phyloP scores from a whole-genome alignment of 164 flowering plant genomes.

The Stephania yunnanensis region DNA sequence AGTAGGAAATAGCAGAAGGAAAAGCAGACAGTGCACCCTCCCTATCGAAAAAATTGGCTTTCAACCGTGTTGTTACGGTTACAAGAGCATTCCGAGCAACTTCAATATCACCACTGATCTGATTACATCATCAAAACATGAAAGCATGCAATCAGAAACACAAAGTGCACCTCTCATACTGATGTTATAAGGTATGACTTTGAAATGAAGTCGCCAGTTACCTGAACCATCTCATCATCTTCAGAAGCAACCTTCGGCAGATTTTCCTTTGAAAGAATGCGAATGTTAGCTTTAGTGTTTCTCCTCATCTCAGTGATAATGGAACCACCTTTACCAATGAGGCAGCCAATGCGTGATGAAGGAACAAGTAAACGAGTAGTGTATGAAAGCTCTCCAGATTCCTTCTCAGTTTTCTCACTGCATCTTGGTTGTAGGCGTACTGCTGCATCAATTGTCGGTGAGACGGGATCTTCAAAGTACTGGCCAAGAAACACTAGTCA shows the following conservation, averaged over 20 bases:
- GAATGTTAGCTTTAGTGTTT: slow-evolving; percentile 81
- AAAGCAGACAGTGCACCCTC: slow-evolving; percentile 70
- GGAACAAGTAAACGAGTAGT: slow-evolving; percentile 89
- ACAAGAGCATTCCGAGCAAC: slow-evolving; percentile 80
- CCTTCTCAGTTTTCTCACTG: slow-evolving; percentile 82
- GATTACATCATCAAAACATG: slow-evolving; percentile 6
- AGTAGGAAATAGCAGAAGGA: slow-evolving; percentile 78
- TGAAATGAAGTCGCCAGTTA: slow-evolving; percentile 15
- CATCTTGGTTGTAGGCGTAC: slow-evolving; percentile 86
- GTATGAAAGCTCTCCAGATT: slow-evolving; percentile 63
- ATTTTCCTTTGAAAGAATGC: slow-evolving; percentile 77
- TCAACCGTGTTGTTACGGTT: slow-evolving; percentile 65
- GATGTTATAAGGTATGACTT: background rate
- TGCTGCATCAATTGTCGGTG: slow-evolving; percentile 87
- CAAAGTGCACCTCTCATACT: background rate
- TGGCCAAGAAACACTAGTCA: slow-evolving; percentile 22
- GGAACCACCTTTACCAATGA: slow-evolving; percentile 93
- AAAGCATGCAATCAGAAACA: background rate
- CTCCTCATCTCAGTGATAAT: slow-evolving; percentile 86
- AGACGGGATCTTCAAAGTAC: slow-evolving; percentile 71
- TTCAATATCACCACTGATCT: slow-evolving; percentile 92
- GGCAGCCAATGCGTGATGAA: slow-evolving; percentile 81
- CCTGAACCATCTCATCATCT: slow-evolving; percentile 99
- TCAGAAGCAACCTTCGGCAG: slow-evolving; percentile 85
- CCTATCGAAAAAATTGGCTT: slow-evolving; percentile 87